Conservation (phyloP, 2,329 filamentous ascomycete species). For the Penicillium palitans region DNA sequence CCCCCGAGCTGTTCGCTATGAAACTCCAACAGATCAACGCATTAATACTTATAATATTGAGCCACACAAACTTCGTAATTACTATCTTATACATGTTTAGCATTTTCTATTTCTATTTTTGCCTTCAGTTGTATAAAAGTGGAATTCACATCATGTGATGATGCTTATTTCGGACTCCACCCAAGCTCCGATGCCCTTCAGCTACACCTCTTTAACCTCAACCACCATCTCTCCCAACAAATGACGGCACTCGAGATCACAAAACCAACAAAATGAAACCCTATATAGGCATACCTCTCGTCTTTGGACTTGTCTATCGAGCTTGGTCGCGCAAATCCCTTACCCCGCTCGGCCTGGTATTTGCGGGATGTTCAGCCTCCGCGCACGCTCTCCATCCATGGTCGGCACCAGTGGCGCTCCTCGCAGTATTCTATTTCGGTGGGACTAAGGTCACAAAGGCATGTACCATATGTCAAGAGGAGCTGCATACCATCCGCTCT, state of each 20-base stretch:
- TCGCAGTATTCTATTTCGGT: constrained; percentile 81
- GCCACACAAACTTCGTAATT: too few relatives aligned
- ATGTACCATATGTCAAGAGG: background rate
- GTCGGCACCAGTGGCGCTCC: constrained; percentile 82
- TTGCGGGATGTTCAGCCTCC: constrained; percentile 70
- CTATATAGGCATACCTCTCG: constrained; percentile 48
- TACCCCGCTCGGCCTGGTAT: constrained; percentile 71
- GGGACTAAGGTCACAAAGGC: constrained; percentile 84
- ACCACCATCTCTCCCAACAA: background rate
- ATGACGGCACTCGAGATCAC: background rate
- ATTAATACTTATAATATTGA: background rate
- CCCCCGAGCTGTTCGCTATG: background rate
- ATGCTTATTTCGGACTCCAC: constrained; percentile 16
- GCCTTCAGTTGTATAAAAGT: background rate
- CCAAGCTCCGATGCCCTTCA: constrained; percentile 14
- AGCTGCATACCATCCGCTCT: background rate
- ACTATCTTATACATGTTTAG: background rate
- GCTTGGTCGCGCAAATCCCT: constrained; percentile 73
- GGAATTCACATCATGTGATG: constrained; percentile 9
- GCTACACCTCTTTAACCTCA: background rate
- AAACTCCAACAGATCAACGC: background rate
- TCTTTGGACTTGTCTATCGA: constrained; percentile 62
- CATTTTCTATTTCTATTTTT: background rate
- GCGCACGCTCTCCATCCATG: constrained; percentile 91
- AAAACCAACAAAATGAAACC: constrained; percentile 40